Evolutionary conservation across 306 rosid species (phyloP), one percentile per base, ranked within the genome.

Genomic region (Lathyrus tuberosus): DNA sequence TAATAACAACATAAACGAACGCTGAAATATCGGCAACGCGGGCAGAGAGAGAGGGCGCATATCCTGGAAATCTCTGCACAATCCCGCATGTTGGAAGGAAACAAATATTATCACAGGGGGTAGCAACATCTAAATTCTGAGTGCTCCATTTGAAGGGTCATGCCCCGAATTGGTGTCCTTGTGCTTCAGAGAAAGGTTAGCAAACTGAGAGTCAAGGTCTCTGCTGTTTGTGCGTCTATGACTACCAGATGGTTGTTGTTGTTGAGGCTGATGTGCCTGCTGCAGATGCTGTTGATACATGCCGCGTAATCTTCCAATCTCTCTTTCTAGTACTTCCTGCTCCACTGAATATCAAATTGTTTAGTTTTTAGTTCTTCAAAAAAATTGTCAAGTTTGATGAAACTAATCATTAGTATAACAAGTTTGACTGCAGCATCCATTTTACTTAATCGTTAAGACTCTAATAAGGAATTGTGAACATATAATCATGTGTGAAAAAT

Each of bases 301-400:
- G 24, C 82, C 1, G 65, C 95, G 86, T 62, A 95, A 79, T 88
- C 99, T 87, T 68, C 95, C 95, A 28, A 95, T 86, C 88, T 95
- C 99, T 78, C 96, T 95, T 79, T 95, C 99, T 85, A 95, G 81
- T 52, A 95, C 97, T 84, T 95, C 99, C 73, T 95, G 99, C 82
- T 95, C 99, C 96, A 95, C 99, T 95, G 85, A 60, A 87, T 62
- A 83, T 67, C 72, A 76, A 70, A 72, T 71, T 17, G 41, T 33
- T 73, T 10, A 74, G 26, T 20, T 75, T 62, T 89, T 69, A 89
- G 88, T 64, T 79, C 8, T 37, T 71, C 30, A 48, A 53, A 74
- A 63, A 62, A 38, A 66, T 44, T 59, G 33, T 60, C 62, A 69
- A 10, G 6, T 73, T 31, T 41, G 49, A 20, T 22, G 16, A 62